These are phyloP conservation scores for Geosmithia putterillii DNA, from an alignment of 2,329 filamentous ascomycete genomes.

Conservation along the genomic window DNA sequence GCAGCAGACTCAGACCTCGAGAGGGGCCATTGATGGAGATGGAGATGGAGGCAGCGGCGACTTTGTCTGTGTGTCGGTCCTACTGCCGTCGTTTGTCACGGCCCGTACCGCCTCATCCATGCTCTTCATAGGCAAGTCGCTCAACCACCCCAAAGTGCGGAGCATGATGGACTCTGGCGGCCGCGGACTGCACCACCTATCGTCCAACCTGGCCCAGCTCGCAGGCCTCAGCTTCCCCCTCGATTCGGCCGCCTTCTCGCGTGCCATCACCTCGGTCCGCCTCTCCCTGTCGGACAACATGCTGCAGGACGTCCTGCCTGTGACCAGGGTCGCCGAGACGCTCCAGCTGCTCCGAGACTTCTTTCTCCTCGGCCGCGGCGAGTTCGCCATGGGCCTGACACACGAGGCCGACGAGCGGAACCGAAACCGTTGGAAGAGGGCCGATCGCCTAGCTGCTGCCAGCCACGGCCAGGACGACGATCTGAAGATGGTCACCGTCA, in stretches of 20 bases:
- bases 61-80: constrained; percentile 42
- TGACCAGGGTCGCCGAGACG: constrained; percentile 63
- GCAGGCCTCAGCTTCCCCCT: constrained; percentile 62
- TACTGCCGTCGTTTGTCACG: constrained; percentile 73
- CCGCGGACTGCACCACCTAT: constrained; percentile 46
- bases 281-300: constrained; percentile 74
- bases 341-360: constrained; percentile 73
- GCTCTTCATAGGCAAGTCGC: constrained; percentile 78
- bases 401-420: constrained; percentile 74
- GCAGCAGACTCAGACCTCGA: constrained; percentile 14
- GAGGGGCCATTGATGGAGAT: constrained; percentile 5
- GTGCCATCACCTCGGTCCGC: constrained; percentile 63
- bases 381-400: constrained; percentile 81
- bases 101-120: constrained; percentile 66
- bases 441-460: constrained; percentile 36
- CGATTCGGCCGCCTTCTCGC: constrained; percentile 56
- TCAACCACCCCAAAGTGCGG: constrained; percentile 66
- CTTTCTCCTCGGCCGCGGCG: constrained; percentile 75
- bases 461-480: constrained; percentile 39
- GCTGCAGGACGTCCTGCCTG: constrained; percentile 69
- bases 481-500: constrained; percentile 45
- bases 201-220: constrained; percentile 57
- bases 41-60: constrained; percentile 21
- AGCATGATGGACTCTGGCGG: constrained; percentile 29
- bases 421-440: constrained; percentile 57